Conservation (phyloP, 2,329 filamentous ascomycete genomes). For the Trichoderma guizhouense region DNA sequence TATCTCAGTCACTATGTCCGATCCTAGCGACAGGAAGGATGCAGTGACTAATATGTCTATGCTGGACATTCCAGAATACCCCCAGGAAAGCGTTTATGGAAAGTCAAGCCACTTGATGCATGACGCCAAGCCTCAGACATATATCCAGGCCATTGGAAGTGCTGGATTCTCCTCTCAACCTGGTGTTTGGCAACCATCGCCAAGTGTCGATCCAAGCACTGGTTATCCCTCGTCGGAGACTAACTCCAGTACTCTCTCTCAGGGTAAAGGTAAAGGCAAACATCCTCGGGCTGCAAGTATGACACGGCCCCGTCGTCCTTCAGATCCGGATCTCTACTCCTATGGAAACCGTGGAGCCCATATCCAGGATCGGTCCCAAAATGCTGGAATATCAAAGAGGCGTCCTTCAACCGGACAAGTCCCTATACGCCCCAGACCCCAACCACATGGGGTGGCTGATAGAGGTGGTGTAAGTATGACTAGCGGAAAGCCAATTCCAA, state of each 20-base stretch:
- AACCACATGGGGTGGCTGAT: background rate
- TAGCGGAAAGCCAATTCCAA: background rate
- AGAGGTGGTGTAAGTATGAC: background rate
- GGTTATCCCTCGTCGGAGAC: background rate
- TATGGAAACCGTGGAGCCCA: background rate
- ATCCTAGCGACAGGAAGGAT: background rate
- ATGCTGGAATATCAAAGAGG: background rate
- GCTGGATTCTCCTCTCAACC: background rate
- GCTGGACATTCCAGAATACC: background rate
- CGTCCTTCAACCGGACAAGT: background rate
- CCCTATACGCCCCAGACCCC: background rate
- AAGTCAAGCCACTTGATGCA: background rate
- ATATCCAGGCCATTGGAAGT: background rate
- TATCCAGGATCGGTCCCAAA: background rate
- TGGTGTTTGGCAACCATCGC: background rate
- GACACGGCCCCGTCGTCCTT: background rate
- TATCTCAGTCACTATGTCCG: background rate
- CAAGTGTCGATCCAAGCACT: background rate
- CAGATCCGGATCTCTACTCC: background rate
- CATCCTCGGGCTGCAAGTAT: background rate
- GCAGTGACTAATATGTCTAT: background rate
- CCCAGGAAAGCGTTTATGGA: background rate
- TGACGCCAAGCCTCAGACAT: background rate
- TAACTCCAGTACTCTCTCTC: background rate
- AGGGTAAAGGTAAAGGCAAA: background rate